Evolutionary conservation across 192 early-diverging fungal species (phyloP).

Genomic region (Lobulomyces angularis): DNA sequence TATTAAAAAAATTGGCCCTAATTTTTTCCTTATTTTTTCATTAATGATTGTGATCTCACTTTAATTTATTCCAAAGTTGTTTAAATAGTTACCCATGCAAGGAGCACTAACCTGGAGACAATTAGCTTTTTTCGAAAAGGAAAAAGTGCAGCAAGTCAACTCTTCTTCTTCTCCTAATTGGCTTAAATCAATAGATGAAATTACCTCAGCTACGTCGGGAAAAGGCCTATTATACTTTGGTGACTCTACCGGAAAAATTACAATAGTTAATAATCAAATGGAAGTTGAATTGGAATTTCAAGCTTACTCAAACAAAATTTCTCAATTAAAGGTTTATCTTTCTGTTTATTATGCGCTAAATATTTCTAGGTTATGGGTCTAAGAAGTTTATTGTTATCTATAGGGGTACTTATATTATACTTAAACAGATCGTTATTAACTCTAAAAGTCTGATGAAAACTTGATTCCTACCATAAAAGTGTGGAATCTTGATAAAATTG

Average conservation of each 20-base stretch:
- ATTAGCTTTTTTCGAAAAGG: slow-evolving; percentile 62
- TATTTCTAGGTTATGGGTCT: neutral
- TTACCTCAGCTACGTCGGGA: slow-evolving; percentile 30
- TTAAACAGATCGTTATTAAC: neutral
- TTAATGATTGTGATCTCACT: too few species aligned
- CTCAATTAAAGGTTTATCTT: slow-evolving; percentile 75
- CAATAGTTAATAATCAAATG: slow-evolving; percentile 19
- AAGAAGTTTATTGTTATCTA: neutral
- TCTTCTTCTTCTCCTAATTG: neutral
- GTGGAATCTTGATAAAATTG: slow-evolving; percentile 68
- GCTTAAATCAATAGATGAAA: slow-evolving; percentile 23
- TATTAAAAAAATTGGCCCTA: too few species aligned
- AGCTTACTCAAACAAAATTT: slow-evolving; percentile 40
- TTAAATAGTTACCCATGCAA: too few species aligned
- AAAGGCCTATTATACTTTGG: slow-evolving; percentile 39
- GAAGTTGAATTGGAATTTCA: slow-evolving; percentile 18
- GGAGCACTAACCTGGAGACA: too few species aligned
- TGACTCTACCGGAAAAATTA: slow-evolving; percentile 17
- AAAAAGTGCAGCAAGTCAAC: slow-evolving; percentile 25
- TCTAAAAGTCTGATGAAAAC: too few species aligned
- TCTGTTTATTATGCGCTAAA: too few species aligned
- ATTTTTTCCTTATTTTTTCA: too few species aligned
- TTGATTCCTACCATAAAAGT: slow-evolving; percentile 55
- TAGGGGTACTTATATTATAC: neutral
- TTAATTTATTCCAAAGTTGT: too few species aligned